phyloP scores from a whole-genome alignment of 306 rosid genomes.

The Hylodesmum podocarpum region DNA sequence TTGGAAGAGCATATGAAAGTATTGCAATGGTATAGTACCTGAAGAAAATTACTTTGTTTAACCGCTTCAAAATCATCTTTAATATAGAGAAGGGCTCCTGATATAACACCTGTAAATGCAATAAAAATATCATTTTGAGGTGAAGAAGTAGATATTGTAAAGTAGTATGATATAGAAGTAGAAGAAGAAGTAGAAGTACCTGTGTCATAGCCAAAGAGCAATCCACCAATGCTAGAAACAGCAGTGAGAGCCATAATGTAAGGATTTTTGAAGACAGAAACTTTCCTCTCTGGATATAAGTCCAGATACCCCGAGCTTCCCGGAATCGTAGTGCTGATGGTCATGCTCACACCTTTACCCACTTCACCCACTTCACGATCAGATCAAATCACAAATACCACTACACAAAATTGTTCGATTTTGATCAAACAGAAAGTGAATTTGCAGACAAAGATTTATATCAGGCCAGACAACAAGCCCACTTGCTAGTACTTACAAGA shows the following conservation, averaged over 20 bases:
- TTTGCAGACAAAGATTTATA: no score
- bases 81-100: slow-evolving; percentile 52
- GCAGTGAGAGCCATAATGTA: slow-evolving; percentile 42
- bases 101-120: slow-evolving; percentile 37
- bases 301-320: slow-evolving; percentile 51
- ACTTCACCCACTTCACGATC: no score
- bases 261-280: slow-evolving; percentile 36
- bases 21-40: slow-evolving; percentile 31
- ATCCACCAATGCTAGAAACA: slow-evolving; percentile 45
- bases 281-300: slow-evolving; percentile 37
- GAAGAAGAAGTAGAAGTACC: slow-evolving; percentile 17
- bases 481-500: no score
- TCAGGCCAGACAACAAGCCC: no score
- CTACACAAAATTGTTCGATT: no score
- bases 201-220: slow-evolving; percentile 53
- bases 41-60: slow-evolving; percentile 31
- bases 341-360: no score
- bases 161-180: no score
- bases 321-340: slow-evolving; percentile 18
- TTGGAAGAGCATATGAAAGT: no score
- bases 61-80: slow-evolving; percentile 42
- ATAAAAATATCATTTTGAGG: not conserved
- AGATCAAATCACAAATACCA: no score
- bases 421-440: no score
- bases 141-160: no score